phyloP scores from a whole-genome alignment of 805 yeast species.

The Candida ovalis region DNA sequence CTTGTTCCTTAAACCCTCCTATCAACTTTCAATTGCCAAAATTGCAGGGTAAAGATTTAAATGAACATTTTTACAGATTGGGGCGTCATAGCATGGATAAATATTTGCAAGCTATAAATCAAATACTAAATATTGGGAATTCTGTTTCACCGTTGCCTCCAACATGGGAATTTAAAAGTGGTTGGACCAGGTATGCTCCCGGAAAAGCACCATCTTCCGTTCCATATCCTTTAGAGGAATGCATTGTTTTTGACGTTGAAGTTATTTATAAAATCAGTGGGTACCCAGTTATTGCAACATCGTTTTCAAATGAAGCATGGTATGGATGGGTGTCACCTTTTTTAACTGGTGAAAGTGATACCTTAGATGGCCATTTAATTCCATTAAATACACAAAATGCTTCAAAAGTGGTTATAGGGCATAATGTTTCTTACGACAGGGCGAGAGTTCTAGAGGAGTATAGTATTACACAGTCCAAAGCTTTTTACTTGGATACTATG shows the following conservation, averaged over 20 bases:
- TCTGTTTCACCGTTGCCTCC: conserved; percentile 38
- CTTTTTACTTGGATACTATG: conserved; percentile 87
- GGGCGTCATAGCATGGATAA: conserved; percentile 61
- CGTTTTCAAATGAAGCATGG: conserved; percentile 77
- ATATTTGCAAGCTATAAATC: conserved; percentile 48
- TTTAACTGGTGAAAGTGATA: conserved; percentile 50
- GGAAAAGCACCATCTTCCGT: conserved; percentile 56
- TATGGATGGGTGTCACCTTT: conserved; percentile 94
- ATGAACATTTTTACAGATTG: conserved; percentile 78
- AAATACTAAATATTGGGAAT: conserved; percentile 36
- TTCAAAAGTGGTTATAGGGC: conserved; percentile 75
- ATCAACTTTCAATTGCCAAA: conserved; percentile 60
- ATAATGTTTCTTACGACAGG: conserved; percentile 87
- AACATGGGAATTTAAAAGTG: conserved; percentile 57
- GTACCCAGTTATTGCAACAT: conserved; percentile 79
- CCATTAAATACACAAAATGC: conserved; percentile 57
- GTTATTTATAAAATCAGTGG: conserved; percentile 70
- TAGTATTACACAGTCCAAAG: conserved; percentile 57
- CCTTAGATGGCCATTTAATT: conserved; percentile 56
- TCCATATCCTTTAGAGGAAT: conserved; percentile 64
- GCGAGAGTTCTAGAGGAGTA: conserved; percentile 86
- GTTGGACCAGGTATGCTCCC: conserved; percentile 76
- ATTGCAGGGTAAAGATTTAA: conserved; percentile 68
- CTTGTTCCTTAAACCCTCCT: conserved; percentile 59
- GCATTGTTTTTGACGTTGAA: conserved; percentile 86